These are phyloP conservation scores for Tulasnella sp. DNA, from an alignment of 768 basidiomycete genomes.

Conservation along the genomic window DNA sequence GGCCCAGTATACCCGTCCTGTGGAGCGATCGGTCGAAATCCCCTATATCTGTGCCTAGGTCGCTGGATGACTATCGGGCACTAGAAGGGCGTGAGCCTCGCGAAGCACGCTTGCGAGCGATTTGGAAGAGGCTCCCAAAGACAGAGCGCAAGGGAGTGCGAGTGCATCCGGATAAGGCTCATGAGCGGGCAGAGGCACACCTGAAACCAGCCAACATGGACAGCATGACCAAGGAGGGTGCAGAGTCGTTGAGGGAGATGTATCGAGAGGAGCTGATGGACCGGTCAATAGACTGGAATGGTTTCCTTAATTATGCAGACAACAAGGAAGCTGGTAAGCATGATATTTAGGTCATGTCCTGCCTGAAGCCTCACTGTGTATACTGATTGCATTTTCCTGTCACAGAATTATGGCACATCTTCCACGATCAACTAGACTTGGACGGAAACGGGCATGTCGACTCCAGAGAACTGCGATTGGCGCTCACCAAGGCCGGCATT, in stretches of 20 bases:
- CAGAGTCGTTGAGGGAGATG: constrained; percentile 49
- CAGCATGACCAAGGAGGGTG: constrained; percentile 41
- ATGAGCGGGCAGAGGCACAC: constrained; percentile 14
- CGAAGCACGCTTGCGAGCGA: constrained; percentile 44
- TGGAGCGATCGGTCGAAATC: constrained; percentile 41
- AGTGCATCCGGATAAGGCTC: constrained; percentile 24
- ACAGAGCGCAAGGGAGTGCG: background rate
- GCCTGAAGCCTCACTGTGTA: background rate
- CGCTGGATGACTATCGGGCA: constrained; percentile 51
- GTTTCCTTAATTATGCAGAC: constrained; percentile 64
- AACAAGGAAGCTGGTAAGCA: constrained; percentile 69
- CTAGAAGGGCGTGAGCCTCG: constrained; percentile 53
- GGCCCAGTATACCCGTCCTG: constrained; percentile 46
- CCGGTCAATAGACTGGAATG: constrained; percentile 43
- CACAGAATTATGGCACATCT: constrained; percentile 81
- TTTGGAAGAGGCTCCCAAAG: constrained; percentile 51
- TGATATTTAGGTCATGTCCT: background rate
- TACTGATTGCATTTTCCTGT: too few species aligned
- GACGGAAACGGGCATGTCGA: constrained; percentile 81
- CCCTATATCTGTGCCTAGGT: constrained; percentile 27
- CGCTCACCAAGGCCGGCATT: constrained; percentile 66
- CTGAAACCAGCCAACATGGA: constrained; percentile 18
- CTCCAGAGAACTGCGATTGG: constrained; percentile 45
- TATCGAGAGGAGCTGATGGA: constrained; percentile 69
- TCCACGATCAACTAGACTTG: constrained; percentile 81